Conservation (phyloP, 371 early-diverging fungal species). For the Lichtheimia ramosa region DNA sequence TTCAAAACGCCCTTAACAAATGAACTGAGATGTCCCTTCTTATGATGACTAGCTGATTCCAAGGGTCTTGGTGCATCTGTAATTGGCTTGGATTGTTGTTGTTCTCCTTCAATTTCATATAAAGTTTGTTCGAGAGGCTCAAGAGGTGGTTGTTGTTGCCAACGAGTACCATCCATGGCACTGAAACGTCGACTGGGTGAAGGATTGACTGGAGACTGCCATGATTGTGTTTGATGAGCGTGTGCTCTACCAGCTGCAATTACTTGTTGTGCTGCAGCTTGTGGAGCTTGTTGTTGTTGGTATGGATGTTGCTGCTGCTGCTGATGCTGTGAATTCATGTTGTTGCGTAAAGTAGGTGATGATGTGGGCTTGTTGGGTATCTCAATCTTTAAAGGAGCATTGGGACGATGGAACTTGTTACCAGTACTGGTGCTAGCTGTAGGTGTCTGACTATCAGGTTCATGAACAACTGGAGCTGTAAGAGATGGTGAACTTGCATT, state of each 20-base stretch:
- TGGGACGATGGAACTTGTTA: slow-evolving; percentile 26
- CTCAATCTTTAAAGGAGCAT: slow-evolving; percentile 39
- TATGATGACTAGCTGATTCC: slow-evolving; percentile 4
- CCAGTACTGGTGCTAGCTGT: slow-evolving; percentile 5
- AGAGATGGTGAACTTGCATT: not conserved
- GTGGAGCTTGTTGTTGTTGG: slow-evolving; percentile 11
- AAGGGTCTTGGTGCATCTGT: not conserved
- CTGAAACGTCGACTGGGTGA: slow-evolving; percentile 11
- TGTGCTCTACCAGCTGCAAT: slow-evolving; percentile 31
- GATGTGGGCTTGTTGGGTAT: slow-evolving; percentile 31
- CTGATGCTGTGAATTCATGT: not conserved
- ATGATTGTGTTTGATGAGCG: slow-evolving; percentile 25
- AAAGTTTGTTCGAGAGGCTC: not conserved
- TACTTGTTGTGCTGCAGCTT: slow-evolving; percentile 27
- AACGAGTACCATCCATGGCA: not conserved
- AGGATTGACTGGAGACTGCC: slow-evolving; percentile 7
- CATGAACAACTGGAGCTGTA: not conserved
- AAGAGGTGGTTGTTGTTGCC: not conserved
- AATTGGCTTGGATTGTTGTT: too few species aligned
- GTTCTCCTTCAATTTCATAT: slow-evolving; percentile 1
- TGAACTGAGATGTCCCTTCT: slow-evolving; percentile 18
- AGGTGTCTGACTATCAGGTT: not conserved
- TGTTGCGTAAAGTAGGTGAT: slow-evolving; percentile 1
- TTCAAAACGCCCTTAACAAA: slow-evolving; percentile 27
- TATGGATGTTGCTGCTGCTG: slow-evolving; percentile 4